phyloP scores from a whole-genome alignment of 305 asterid species.

The Stenogyne calaminthoides region DNA sequence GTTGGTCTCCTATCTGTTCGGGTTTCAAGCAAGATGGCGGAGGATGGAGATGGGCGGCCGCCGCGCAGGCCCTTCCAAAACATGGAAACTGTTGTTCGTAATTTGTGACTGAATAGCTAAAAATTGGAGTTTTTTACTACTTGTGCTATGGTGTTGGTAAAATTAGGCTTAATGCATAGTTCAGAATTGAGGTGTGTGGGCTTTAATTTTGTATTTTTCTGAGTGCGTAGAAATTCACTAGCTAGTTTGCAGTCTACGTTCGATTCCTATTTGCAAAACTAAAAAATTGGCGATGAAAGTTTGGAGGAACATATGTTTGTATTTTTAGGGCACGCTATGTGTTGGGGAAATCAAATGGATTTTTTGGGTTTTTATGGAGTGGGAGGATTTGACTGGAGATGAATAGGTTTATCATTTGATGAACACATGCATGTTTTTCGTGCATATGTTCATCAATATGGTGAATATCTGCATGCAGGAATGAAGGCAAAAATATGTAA shows the following conservation, averaged over 20 bases:
- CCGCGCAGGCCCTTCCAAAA: too few species aligned
- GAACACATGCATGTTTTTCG: too few species aligned
- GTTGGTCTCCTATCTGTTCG: too few species aligned
- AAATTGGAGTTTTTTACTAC: background rate
- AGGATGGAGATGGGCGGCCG: too few species aligned
- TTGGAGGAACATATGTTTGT: background rate
- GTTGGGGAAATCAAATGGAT: background rate
- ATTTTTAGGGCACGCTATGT: background rate
- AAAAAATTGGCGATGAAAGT: conserved; percentile 5
- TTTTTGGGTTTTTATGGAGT: too few species aligned
- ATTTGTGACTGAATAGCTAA: background rate
- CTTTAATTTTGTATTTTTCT: background rate
- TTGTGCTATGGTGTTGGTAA: background rate
- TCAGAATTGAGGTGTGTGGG: background rate
- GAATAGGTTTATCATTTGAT: too few species aligned
- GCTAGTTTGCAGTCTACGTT: background rate
- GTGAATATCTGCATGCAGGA: too few species aligned
- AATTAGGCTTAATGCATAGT: conserved; percentile 11
- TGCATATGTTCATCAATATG: too few species aligned
- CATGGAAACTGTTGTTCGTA: too few species aligned
- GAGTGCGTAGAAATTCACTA: conserved; percentile 3
- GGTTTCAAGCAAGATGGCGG: too few species aligned
- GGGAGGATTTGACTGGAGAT: too few species aligned
- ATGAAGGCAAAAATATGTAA: too few species aligned
- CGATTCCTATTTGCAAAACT: conserved; percentile 7